phyloP scores from a whole-genome alignment of 2,329 filamentous ascomycete genomes.

The Paraphaeosphaeria sporulosa region DNA sequence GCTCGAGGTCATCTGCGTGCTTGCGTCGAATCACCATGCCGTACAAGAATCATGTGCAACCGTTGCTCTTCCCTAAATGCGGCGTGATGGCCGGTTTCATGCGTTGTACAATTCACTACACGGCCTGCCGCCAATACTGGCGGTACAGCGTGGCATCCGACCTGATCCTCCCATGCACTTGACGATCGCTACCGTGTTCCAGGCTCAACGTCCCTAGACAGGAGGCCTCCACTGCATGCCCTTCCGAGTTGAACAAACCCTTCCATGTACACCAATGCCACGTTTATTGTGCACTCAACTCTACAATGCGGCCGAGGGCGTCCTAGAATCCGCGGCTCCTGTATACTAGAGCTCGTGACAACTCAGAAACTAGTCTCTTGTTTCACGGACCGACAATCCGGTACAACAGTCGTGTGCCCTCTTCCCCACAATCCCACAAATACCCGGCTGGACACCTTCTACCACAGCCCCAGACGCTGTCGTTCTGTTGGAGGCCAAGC shows the following conservation, averaged over 20 bases:
- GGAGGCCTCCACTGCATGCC: constrained; percentile 8
- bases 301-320: constrained; percentile 2
- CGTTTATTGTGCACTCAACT: neutral
- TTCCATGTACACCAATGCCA: neutral
- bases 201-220: constrained; percentile 10
- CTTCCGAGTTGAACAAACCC: neutral
- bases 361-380: constrained; percentile 19
- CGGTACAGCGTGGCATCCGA: constrained; percentile 21
- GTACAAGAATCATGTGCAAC: constrained; percentile 49
- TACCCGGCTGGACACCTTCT: constrained; percentile 27
- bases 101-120: constrained; percentile 48
- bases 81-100: constrained; percentile 49
- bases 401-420: constrained; percentile 26
- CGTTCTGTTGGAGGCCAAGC: constrained; percentile 7
- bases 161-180: constrained; percentile 11
- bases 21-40: constrained; percentile 42
- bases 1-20: constrained; percentile 46
- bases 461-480: constrained; percentile 18
- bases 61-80: constrained; percentile 31
- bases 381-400: constrained; percentile 39
- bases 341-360: constrained; percentile 23
- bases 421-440: constrained; percentile 32
- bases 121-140: constrained; percentile 26
- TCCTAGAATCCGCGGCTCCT: constrained; percentile 6
- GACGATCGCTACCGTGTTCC: constrained; percentile 23